Percentiles rank a stretch among this genome's conserved stretches.
Evolutionary conservation across 176 grass and related monocot genomes (phyloP).

Genomic region (Pharus latifolius): DNA sequence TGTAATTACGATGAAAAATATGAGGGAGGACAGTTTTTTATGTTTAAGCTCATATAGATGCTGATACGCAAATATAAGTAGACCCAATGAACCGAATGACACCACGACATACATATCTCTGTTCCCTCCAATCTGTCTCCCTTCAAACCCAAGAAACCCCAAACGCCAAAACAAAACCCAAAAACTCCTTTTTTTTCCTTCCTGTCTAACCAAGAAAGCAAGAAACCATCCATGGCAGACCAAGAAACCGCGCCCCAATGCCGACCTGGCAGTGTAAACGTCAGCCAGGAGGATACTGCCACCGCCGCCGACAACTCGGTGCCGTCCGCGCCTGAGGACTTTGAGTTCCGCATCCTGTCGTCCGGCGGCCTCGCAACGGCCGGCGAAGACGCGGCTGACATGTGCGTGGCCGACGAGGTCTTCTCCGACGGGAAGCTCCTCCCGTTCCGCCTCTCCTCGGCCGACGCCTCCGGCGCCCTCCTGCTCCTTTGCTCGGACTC

Average conservation of each 20-base stretch:
- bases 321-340: too few relatives aligned
- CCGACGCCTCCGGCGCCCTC: background rate
- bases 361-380: slow-evolving; percentile 17
- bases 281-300: too few relatives aligned
- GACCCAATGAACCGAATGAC: too few relatives aligned
- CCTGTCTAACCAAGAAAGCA: slow-evolving; percentile 8
- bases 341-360: slow-evolving; percentile 48
- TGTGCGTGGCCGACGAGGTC: slow-evolving; percentile 76
- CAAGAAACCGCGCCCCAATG: background rate
- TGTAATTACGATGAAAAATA: too few relatives aligned
- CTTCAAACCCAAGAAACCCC: too few relatives aligned
- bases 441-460: slow-evolving; percentile 31
- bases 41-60: too few relatives aligned
- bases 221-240: slow-evolving; percentile 22
- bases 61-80: too few relatives aligned
- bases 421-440: slow-evolving; percentile 63
- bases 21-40: too few relatives aligned
- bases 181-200: background rate
- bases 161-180: slow-evolving; percentile 5
- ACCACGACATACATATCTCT: too few relatives aligned
- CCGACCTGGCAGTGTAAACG: too few relatives aligned
- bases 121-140: too few relatives aligned
- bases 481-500: slow-evolving; percentile 25
- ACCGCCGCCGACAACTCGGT: background rate
- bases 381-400: slow-evolving; percentile 10